Evolutionary conservation across 2,329 filamentous ascomycete genomes (phyloP).

Genomic region (Fusarium secorum): DNA sequence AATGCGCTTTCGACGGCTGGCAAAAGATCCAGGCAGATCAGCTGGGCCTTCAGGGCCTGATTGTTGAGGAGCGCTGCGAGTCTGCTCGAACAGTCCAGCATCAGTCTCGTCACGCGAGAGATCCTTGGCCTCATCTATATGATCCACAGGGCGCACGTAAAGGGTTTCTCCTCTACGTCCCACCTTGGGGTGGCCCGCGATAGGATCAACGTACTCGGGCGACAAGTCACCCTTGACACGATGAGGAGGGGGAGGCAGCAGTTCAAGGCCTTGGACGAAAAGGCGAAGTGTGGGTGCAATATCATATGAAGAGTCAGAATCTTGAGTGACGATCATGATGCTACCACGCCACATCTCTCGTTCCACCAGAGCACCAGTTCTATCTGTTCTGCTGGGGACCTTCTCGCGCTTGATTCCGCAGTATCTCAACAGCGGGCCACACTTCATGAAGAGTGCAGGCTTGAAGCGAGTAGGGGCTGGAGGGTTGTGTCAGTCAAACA

Average conservation of each 20-base stretch:
- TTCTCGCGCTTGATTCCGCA: conserved; percentile 79
- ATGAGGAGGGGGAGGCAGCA: conserved; percentile 79
- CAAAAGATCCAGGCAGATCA: conserved; percentile 62
- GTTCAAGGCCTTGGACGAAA: conserved; percentile 85
- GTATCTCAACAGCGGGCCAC: conserved; percentile 89
- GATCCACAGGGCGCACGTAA: conserved; percentile 88
- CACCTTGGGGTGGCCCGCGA: conserved; percentile 86
- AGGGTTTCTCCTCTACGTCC: conserved; percentile 85
- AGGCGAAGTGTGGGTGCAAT: conserved; percentile 80
- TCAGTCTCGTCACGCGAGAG: conserved; percentile 82
- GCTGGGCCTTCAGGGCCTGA: conserved; percentile 50
- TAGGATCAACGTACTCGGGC: conserved; percentile 86
- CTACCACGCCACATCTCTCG: conserved; percentile 91
- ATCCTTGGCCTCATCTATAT: conserved; percentile 80
- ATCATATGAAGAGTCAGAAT: conserved; percentile 82
- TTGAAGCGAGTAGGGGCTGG: conserved; percentile 76
- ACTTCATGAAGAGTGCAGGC: conserved; percentile 84
- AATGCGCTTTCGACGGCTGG: conserved; percentile 60
- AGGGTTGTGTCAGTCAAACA: conserved; percentile 11
- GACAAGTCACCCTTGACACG: conserved; percentile 72
- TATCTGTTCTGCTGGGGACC: conserved; percentile 45
- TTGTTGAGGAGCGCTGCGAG: conserved; percentile 61
- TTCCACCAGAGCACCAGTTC: conserved; percentile 51
- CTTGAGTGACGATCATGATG: conserved; percentile 93
- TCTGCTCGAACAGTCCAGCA: conserved; percentile 80